Evolutionary conservation across 2,329 filamentous ascomycete genomes (phyloP).

Genomic region (Diaporthe citriasiana): DNA sequence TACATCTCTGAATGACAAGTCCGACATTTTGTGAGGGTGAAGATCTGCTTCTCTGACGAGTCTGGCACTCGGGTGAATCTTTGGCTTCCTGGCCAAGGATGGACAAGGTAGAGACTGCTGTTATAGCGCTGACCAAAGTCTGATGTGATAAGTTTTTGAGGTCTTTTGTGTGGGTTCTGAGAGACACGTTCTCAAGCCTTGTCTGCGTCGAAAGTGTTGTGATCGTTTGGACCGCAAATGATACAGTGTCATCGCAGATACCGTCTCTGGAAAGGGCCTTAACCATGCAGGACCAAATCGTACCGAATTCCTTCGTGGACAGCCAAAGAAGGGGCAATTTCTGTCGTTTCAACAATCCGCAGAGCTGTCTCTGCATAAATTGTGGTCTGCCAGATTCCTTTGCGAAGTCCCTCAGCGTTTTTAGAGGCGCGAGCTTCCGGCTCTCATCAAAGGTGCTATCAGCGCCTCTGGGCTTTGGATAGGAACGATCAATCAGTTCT

Average conservation of each 20-base stretch:
- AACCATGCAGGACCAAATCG: slow-evolving; percentile 57
- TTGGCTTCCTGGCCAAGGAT: slow-evolving; percentile 48
- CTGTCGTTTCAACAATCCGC: slow-evolving; percentile 52
- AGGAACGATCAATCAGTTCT: slow-evolving; percentile 52
- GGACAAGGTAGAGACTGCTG: slow-evolving; percentile 56
- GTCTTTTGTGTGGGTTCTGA: slow-evolving; percentile 35
- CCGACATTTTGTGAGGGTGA: slow-evolving; percentile 42
- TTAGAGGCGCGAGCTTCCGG: slow-evolving; percentile 50
- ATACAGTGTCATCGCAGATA: slow-evolving; percentile 52
- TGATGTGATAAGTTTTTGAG: slow-evolving; percentile 49
- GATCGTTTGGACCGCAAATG: slow-evolving; percentile 55
- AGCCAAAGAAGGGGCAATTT: slow-evolving; percentile 60
- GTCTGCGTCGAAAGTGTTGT: slow-evolving; percentile 48
- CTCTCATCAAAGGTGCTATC: slow-evolving; percentile 50
- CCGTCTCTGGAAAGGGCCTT: slow-evolving; percentile 52
- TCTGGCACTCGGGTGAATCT: not conserved
- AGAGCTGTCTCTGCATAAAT: slow-evolving; percentile 56
- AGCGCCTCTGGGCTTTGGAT: slow-evolving; percentile 52
- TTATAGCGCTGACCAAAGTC: slow-evolving; percentile 58
- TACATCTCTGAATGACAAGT: slow-evolving; percentile 48
- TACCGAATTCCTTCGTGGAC: slow-evolving; percentile 56
- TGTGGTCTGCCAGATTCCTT: slow-evolving; percentile 49
- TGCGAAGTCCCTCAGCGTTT: slow-evolving; percentile 53
- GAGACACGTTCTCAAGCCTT: not conserved
- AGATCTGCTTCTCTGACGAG: slow-evolving; percentile 33